Percentiles rank a stretch among this genome's conserved stretches.
Evolutionary conservation across 352 stramenopile species (phyloP).

Genomic region (Stephanocyclus meneghinianus): DNA sequence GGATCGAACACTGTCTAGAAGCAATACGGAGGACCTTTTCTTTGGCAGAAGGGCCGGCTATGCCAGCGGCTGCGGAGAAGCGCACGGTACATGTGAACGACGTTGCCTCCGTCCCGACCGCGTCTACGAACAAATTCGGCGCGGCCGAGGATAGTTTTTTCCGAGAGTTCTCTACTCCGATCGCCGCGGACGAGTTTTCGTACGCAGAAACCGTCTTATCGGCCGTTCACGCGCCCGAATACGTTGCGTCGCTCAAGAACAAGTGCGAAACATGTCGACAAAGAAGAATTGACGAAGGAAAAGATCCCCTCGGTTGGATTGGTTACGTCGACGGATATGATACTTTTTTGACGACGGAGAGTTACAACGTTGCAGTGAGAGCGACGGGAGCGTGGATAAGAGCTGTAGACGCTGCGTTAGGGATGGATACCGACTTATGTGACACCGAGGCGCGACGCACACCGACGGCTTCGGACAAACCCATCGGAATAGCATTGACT

Average conservation of each 20-base stretch:
- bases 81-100: too few relatives aligned
- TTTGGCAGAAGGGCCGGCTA: too few relatives aligned
- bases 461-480: neutral
- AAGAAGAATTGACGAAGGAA: conserved; percentile 49
- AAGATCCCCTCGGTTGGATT: conserved; percentile 60
- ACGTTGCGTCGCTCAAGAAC: conserved; percentile 43
- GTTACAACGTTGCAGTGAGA: conserved; percentile 55
- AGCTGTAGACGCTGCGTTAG: conserved; percentile 26
- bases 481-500: conserved; percentile 54
- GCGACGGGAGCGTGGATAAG: conserved; percentile 57
- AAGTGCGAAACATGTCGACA: conserved; percentile 38
- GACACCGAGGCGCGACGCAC: neutral
- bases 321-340: conserved; percentile 56
- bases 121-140: too few relatives aligned
- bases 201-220: conserved; percentile 46
- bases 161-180: conserved; percentile 2
- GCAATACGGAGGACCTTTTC: neutral
- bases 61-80: too few relatives aligned
- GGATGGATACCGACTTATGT: neutral
- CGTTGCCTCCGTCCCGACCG: too few relatives aligned
- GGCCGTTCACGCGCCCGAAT: conserved; percentile 32
- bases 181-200: conserved; percentile 38
- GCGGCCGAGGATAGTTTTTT: too few relatives aligned
- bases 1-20: conserved; percentile 46
- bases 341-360: conserved; percentile 62